These are phyloP conservation scores for Leptographium lundbergii DNA, from an alignment of 2,329 filamentous ascomycete genomes.

Conservation along the genomic window DNA sequence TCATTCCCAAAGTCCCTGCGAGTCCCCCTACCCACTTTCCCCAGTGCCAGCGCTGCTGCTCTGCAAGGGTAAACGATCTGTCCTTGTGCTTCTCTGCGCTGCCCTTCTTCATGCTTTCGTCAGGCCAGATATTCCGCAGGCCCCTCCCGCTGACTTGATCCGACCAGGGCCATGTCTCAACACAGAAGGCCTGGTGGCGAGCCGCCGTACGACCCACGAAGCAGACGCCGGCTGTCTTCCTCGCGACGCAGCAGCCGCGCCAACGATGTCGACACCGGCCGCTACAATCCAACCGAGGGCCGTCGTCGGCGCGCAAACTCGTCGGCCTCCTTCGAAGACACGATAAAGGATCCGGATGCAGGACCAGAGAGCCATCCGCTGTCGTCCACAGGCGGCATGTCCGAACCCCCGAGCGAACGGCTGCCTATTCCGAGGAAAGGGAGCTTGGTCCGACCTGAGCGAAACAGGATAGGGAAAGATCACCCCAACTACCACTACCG, in stretches of 20 bases:
- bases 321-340: conserved; percentile 40
- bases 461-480: conserved; percentile 69
- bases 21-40: not conserved
- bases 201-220: conserved; percentile 47
- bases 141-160: not conserved
- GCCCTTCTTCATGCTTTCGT: not conserved
- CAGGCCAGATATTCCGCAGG: not conserved
- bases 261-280: conserved; percentile 57
- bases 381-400: conserved; percentile 30
- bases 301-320: conserved; percentile 44
- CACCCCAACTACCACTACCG: conserved; percentile 95
- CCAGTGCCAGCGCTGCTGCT: not conserved
- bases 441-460: conserved; percentile 80
- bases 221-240: conserved; percentile 54
- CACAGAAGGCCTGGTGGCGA: conserved; percentile 52
- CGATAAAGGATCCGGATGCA: conserved; percentile 39
- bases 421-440: conserved; percentile 53
- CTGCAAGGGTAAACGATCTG: not conserved
- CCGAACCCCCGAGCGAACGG: conserved; percentile 14
- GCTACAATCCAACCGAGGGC: conserved; percentile 30
- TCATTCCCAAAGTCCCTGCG: not conserved
- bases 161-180: conserved; percentile 42
- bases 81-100: not conserved
- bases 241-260: conserved; percentile 54
- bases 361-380: conserved; percentile 43